Conservation (phyloP, 2,329 filamentous ascomycete genomes). For the Fusarium sp. region DNA sequence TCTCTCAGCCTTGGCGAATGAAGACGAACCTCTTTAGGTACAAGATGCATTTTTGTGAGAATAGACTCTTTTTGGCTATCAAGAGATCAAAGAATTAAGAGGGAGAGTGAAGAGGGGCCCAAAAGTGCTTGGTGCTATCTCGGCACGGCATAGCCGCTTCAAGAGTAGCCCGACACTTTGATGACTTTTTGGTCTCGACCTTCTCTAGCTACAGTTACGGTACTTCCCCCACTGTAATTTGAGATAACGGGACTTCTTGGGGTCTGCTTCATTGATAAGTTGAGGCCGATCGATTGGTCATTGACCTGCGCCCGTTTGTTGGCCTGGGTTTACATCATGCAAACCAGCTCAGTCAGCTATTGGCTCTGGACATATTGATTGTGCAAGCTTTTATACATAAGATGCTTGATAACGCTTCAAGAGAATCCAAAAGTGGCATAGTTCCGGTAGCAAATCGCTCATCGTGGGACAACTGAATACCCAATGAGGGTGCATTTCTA, state of each 20-base stretch:
- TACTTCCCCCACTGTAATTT: conserved; percentile 27
- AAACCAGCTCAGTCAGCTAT: conserved; percentile 9
- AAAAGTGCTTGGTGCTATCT: conserved; percentile 8
- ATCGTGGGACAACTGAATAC: background rate
- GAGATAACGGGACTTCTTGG: conserved; percentile 25
- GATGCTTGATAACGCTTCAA: conserved; percentile 10
- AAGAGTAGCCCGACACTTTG: conserved; percentile 33
- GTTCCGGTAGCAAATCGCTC: background rate
- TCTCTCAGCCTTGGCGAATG: conserved; percentile 21
- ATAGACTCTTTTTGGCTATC: conserved; percentile 1
- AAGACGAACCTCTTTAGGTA: conserved; percentile 62
- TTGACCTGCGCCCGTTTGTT: conserved; percentile 14
- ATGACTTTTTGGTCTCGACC: conserved; percentile 23
- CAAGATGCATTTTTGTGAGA: conserved; percentile 59
- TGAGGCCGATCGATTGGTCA: conserved; percentile 26
- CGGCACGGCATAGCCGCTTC: conserved; percentile 35
- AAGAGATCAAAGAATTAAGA: conserved; percentile 1
- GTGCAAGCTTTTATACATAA: conserved; percentile 22
- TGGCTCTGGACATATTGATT: conserved; percentile 19
- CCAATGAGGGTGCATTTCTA: background rate
- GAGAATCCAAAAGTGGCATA: conserved; percentile 1
- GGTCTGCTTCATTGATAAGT: conserved; percentile 31
- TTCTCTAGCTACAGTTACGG: conserved; percentile 5
- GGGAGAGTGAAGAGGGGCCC: conserved; percentile 8
- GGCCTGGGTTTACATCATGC: conserved; percentile 19